These are phyloP conservation scores for Quercus ilex DNA, from an alignment of 306 rosid genomes.

Conservation along the genomic window DNA sequence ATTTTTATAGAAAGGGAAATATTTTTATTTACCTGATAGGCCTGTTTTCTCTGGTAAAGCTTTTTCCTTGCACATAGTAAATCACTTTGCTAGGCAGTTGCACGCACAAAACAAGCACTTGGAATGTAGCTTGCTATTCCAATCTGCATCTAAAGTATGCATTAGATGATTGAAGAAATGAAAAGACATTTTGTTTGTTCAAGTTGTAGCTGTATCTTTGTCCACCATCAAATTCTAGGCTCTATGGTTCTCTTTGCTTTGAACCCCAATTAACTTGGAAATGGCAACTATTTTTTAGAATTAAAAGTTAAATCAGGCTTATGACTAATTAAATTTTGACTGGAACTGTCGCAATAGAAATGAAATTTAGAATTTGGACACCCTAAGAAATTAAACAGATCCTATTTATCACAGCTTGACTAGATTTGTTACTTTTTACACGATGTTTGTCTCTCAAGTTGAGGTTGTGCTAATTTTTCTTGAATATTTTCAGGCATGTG, in stretches of 20 bases:
- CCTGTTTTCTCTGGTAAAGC: not conserved
- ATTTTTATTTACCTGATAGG: not conserved
- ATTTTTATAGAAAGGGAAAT: not conserved
- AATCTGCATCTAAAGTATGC: not conserved
- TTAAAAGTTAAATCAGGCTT: not conserved
- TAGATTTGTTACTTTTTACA: not conserved
- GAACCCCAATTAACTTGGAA: not conserved
- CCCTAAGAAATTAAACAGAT: not conserved
- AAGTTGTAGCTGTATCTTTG: not conserved
- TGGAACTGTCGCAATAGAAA: not conserved
- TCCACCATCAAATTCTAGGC: not conserved
- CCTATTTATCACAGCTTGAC: not conserved
- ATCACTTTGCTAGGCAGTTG: not conserved
- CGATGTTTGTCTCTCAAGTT: not conserved
- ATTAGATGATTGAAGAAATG: too few relatives aligned
- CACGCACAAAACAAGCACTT: not conserved
- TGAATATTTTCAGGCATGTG: conserved; percentile 63
- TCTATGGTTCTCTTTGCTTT: not conserved
- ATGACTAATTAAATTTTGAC: not conserved
- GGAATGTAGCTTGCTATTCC: not conserved
- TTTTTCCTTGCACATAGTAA: not conserved
- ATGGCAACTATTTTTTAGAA: not conserved
- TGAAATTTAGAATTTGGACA: not conserved
- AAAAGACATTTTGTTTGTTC: not conserved
- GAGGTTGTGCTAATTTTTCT: not conserved